phyloP scores from a whole-genome alignment of 208 protist species.

The Entamoeba invadens region DNA sequence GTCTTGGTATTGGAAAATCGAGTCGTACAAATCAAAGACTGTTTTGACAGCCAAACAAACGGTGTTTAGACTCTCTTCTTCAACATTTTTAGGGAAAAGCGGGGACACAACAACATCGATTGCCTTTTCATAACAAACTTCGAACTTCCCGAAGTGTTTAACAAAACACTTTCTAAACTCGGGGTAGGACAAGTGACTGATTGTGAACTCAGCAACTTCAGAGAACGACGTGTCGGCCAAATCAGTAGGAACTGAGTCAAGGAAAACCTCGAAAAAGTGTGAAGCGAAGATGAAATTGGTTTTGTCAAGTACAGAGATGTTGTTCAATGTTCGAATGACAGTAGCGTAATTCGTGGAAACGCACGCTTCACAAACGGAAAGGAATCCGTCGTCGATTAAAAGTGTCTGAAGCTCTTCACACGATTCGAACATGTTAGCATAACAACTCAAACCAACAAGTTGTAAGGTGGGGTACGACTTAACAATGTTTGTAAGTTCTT shows the following conservation, averaged over 20 bases:
- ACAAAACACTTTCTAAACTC: background rate
- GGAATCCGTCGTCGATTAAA: background rate
- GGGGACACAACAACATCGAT: background rate
- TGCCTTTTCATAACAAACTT: background rate
- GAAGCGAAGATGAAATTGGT: background rate
- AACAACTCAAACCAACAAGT: background rate
- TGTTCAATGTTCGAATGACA: background rate
- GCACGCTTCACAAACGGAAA: background rate
- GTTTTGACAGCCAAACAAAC: background rate
- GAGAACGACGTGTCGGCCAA: background rate
- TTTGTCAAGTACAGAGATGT: background rate
- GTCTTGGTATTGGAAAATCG: background rate
- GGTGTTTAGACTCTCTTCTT: background rate
- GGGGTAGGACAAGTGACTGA: background rate
- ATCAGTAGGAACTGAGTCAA: background rate
- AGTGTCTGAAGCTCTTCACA: background rate
- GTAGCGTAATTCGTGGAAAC: background rate
- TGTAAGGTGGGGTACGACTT: background rate
- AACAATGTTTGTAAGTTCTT: background rate
- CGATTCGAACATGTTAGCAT: background rate
- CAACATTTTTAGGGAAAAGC: background rate
- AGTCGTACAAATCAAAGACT: background rate
- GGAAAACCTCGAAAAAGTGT: background rate
- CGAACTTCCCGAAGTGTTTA: background rate
- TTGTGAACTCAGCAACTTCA: background rate